A percentile compares a stretch with the other conserved stretches of the same genome.
Conservation (phyloP, 2,329 filamentous ascomycete species). For the Coniella vitis region DNA sequence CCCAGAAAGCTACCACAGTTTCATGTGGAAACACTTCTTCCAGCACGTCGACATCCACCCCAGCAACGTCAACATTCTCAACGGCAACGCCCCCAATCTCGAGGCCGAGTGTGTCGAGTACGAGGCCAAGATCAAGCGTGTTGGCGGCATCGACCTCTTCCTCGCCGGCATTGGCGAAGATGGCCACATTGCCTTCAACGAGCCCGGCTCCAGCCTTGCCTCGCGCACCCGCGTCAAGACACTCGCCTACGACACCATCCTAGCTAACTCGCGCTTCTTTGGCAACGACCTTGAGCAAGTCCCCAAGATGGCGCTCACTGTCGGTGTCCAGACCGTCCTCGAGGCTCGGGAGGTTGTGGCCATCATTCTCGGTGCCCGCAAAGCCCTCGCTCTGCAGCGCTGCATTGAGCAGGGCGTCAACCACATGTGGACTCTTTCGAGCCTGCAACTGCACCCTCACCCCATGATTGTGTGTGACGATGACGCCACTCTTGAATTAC, state of each 20-base stretch:
- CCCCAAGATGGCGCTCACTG: slow-evolving; percentile 64
- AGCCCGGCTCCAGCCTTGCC: slow-evolving; percentile 64
- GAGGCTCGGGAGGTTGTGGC: slow-evolving; percentile 69
- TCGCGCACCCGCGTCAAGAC: slow-evolving; percentile 72
- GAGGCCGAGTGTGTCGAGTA: slow-evolving; percentile 66
- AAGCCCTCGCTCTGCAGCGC: slow-evolving; percentile 63
- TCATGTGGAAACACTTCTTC: slow-evolving; percentile 81
- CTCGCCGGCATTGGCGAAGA: slow-evolving; percentile 71
- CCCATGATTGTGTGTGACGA: slow-evolving; percentile 71
- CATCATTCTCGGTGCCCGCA: slow-evolving; percentile 66
- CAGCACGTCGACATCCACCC: slow-evolving; percentile 65
- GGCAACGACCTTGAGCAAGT: slow-evolving; percentile 57
- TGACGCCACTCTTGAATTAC: slow-evolving; percentile 58
- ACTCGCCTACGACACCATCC: slow-evolving; percentile 68
- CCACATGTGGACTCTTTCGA: slow-evolving; percentile 75
- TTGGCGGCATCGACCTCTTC: slow-evolving; percentile 70
- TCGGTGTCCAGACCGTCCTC: slow-evolving; percentile 47
- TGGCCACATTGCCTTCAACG: slow-evolving; percentile 77
- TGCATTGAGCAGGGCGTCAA: slow-evolving; percentile 70
- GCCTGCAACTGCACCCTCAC: slow-evolving; percentile 65
- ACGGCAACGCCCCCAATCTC: slow-evolving; percentile 64
- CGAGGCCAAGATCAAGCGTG: slow-evolving; percentile 61
- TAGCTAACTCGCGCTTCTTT: slow-evolving; percentile 71
- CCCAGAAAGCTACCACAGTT: slow-evolving; percentile 71
- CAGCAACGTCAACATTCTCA: slow-evolving; percentile 63